Conservation (phyloP, 1,284 basidiomycete genomes). For the Stygiomarasmius scandens region DNA sequence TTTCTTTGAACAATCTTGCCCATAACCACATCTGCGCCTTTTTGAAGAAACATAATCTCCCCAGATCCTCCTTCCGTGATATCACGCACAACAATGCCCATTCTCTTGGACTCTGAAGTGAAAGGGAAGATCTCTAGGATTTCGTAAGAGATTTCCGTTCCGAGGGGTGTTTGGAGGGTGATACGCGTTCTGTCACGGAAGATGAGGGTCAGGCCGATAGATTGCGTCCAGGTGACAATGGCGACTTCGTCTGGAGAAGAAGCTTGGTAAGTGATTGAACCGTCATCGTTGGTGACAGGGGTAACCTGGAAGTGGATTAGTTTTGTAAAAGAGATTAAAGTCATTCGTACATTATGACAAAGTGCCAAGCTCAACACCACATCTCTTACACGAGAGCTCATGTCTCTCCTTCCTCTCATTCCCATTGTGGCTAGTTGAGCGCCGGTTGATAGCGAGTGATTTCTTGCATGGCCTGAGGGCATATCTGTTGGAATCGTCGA, state of each 20-base stretch:
- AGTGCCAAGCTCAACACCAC: constrained; percentile 92
- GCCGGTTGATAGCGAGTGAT: constrained; percentile 66
- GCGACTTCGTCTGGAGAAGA: constrained; percentile 99
- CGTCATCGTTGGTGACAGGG: constrained; percentile 93
- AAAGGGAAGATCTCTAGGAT: constrained; percentile 97
- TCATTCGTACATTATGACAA: constrained; percentile 85
- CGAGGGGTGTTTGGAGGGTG: constrained; percentile 72
- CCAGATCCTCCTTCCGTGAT: constrained; percentile 48
- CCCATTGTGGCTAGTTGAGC: constrained; percentile 61
- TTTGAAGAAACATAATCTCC: constrained; percentile 91
- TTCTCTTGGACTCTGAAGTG: constrained; percentile 97
- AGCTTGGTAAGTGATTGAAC: constrained; percentile 94
- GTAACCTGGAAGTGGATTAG: constrained; percentile 71
- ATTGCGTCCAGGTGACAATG: constrained; percentile 98
- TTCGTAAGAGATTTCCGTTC: constrained; percentile 71
- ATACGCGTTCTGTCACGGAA: constrained; percentile 90
- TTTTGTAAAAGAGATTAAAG: neutral
- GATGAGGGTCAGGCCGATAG: constrained; percentile 87
- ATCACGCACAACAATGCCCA: constrained; percentile 96
- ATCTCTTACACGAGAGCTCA: constrained; percentile 94
- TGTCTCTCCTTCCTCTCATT: constrained; percentile 86
- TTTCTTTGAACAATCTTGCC: constrained; percentile 91
- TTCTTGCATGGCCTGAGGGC: constrained; percentile 39
- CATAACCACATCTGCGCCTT: constrained; percentile 99
- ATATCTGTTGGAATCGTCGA: neutral